These are phyloP conservation scores for Aspergillus terreus DNA, from an alignment of 2,329 filamentous ascomycete genomes.

Conservation along the genomic window DNA sequence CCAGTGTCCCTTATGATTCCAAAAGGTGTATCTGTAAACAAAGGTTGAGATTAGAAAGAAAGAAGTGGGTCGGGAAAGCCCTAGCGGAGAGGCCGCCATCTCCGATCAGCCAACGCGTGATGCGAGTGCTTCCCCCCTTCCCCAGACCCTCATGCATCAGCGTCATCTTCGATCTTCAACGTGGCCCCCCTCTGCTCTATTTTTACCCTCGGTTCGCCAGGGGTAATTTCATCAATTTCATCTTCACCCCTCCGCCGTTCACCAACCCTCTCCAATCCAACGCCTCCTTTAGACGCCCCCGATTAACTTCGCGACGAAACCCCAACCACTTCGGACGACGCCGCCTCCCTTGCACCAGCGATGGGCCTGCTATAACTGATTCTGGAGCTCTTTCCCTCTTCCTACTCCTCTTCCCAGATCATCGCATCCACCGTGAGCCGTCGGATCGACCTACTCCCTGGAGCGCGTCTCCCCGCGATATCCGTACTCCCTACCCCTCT, in stretches of 20 bases:
- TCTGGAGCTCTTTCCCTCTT: conserved; percentile 1
- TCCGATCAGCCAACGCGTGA: conserved; percentile 7
- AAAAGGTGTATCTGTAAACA: no score
- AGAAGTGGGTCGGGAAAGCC: background rate
- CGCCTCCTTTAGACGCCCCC: background rate
- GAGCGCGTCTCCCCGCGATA: no score
- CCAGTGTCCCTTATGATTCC: no score
- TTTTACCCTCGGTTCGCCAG: background rate
- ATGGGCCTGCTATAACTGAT: conserved; percentile 14
- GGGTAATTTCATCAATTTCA: background rate
- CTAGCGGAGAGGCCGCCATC: background rate
- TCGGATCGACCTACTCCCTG: background rate
- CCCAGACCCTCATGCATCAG: conserved; percentile 17
- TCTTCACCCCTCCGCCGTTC: background rate
- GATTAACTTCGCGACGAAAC: background rate
- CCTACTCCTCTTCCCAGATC: background rate
- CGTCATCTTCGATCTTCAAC: conserved; percentile 15
- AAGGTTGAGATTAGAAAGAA: no score
- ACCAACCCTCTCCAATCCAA: background rate
- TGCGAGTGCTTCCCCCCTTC: conserved; percentile 12
- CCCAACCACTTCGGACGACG: background rate
- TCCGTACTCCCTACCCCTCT: background rate
- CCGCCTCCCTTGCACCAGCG: conserved; percentile 3
- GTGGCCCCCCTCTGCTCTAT: conserved; percentile 16
- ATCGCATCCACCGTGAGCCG: background rate